A percentile compares a stretch with the other conserved stretches of the same genome.
phyloP scores from a whole-genome alignment of 345 rosid species.

The Angophora floribunda region DNA sequence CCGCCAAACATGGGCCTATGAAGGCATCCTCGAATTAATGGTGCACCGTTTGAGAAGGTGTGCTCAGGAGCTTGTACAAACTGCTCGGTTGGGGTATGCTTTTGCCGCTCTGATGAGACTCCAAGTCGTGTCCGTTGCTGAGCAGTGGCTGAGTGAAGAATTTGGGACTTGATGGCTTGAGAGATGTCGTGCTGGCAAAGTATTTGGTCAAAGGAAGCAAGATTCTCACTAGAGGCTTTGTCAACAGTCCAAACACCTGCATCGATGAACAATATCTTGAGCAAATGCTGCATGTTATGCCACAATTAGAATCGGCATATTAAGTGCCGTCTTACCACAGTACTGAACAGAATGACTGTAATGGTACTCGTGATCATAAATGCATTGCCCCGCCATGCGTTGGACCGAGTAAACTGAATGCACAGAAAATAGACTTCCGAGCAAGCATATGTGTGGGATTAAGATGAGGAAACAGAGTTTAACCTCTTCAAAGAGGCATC shows the following conservation, averaged over 20 bases:
- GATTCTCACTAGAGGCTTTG: too few species aligned
- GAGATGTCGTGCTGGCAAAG: too few species aligned
- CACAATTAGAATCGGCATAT: not conserved
- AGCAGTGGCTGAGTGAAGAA: too few species aligned
- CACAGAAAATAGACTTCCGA: not conserved
- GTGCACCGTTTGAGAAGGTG: too few species aligned
- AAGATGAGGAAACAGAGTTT: not conserved
- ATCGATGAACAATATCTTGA: too few species aligned
- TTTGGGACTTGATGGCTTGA: slow-evolving; percentile 3
- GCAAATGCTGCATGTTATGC: fast-evolving
- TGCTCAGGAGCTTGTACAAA: too few species aligned
- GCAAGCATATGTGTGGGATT: not conserved
- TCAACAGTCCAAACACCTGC: too few species aligned
- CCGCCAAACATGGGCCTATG: too few species aligned
- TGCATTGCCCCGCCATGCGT: slow-evolving; percentile 8
- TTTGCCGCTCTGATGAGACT: too few species aligned
- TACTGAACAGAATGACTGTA: slow-evolving; percentile 14
- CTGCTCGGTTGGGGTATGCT: too few species aligned
- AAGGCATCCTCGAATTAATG: too few species aligned
- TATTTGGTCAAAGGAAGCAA: not conserved
- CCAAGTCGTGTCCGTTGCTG: too few species aligned
- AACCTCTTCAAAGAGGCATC: not conserved
- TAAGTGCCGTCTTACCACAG: slow-evolving; percentile 13
- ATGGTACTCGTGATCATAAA: slow-evolving; percentile 32
- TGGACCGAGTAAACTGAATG: slow-evolving; percentile 19